Evolutionary conservation across 2,329 filamentous ascomycete genomes (phyloP).

Genomic region (Mycocentrospora acerina): DNA sequence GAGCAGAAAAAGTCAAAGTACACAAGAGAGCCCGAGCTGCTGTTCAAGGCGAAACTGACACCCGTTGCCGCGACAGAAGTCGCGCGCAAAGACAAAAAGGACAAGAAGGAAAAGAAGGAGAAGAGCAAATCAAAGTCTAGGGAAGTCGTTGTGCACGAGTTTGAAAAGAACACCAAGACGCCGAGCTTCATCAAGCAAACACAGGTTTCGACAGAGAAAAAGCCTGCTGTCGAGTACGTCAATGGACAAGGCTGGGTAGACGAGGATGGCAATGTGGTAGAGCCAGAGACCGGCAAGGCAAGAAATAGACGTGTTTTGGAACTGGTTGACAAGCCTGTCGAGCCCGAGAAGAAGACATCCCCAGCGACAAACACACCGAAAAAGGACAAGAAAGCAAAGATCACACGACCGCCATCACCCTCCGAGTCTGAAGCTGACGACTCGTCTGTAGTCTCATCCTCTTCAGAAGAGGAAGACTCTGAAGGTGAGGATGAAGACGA

Average conservation of each 20-base stretch:
- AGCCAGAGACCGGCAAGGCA: conserved; percentile 50
- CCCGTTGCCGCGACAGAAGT: conserved; percentile 40
- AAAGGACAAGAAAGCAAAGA: conserved; percentile 24
- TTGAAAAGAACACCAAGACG: conserved; percentile 79
- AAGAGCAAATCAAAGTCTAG: conserved; percentile 53
- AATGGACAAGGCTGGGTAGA: conserved; percentile 90
- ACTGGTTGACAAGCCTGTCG: conserved; percentile 30
- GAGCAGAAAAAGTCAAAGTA: conserved; percentile 71
- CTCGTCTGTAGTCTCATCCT: conserved; percentile 42
- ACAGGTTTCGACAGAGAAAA: conserved; percentile 46
- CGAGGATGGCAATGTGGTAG: conserved; percentile 72
- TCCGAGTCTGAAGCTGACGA: conserved; percentile 30
- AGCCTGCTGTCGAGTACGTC: conserved; percentile 65
- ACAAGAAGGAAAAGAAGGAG: conserved; percentile 62
- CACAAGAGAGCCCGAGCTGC: conserved; percentile 75
- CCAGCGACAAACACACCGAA: conserved; percentile 18
- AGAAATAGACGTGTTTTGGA: conserved; percentile 36
- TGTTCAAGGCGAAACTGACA: conserved; percentile 81
- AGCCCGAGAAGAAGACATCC: conserved; percentile 20
- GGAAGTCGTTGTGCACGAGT: conserved; percentile 80
- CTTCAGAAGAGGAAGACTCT: conserved; percentile 30
- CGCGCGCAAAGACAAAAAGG: conserved; percentile 45
- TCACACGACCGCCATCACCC: conserved; percentile 25
- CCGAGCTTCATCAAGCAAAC: conserved; percentile 74
- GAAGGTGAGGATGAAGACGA: conserved; percentile 1